Base-by-base conservation (phyloP, 768 basidiomycete genomes). In the Holtermanniella nyarrowii region DNA sequence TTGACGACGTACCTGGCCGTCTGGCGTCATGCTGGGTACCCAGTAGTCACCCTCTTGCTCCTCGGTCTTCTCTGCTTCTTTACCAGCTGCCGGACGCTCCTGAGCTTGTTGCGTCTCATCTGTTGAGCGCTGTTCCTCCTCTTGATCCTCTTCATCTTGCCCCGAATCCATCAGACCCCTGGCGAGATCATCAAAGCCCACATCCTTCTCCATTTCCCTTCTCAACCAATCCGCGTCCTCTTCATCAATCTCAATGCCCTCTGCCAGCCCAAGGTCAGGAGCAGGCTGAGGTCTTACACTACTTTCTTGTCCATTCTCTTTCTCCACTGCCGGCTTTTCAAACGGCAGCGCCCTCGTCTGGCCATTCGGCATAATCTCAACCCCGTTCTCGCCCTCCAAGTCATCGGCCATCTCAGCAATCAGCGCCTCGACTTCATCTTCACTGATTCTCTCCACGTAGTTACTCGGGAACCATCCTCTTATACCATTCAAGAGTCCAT, bases 381-480 rank as follows among this genome's bases (percentile, higher is more conserved):
- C 31, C 10, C 16, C 31, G 31, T 37, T 7, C 31, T 16, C 31
- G 7, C 16, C 31, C 16, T 37, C 31, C 7, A 37, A 7, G n/a
- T n/a, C n/a, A n/a, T n/a, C n/a, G 10, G 31, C 31, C 31, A 37
- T 37, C 31, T 37, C 31, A 16, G 31, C 31, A 37, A 37, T 37
- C 31, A 37, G 18, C 39, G 44, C 22, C 13, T 43, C 50, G 16
- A 54, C 26, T 40, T 63, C 60, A n/a, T 60, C 62, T 20, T 59
- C 85, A 22, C 81, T 78, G 50, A 96, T 81, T 42, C 80, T 68
- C 44, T 76, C 74, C 42, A 95, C 90, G 75, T 95, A 97, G 74
- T 97, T 99, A 59, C 86, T 88, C 20, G 93, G 93, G 72, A 99
- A 93, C 65, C 70, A 74, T 52, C 93, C 93, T 46, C 93, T 81